phyloP scores from a whole-genome alignment of 306 rosid genomes.

The Lithocarpus polystachyus region DNA sequence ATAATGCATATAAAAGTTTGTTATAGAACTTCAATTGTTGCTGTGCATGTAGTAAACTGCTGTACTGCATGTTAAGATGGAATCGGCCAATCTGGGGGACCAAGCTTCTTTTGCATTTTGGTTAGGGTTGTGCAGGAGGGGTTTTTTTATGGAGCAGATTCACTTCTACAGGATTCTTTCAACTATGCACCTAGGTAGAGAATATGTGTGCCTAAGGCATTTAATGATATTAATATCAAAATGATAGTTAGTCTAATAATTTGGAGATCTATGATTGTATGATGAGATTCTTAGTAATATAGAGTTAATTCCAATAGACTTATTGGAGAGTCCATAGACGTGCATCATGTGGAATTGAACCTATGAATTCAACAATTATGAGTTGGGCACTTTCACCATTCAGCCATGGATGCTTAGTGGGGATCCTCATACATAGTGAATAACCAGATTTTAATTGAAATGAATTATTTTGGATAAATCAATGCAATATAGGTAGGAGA shows the following conservation, averaged over 20 bases:
- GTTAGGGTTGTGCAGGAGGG: background rate
- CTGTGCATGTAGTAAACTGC: background rate
- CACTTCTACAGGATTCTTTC: background rate
- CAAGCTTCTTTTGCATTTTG: background rate
- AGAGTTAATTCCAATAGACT: no score
- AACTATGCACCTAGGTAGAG: background rate
- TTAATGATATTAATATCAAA: background rate
- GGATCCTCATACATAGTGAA: background rate
- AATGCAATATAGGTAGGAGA: background rate
- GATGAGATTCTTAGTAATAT: background rate
- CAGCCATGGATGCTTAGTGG: background rate
- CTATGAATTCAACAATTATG: background rate
- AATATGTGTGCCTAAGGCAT: background rate
- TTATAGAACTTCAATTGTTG: background rate
- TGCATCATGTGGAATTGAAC: background rate
- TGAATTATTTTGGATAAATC: background rate
- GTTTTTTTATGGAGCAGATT: background rate
- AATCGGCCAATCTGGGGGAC: background rate
- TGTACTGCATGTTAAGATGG: background rate
- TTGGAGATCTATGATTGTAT: background rate
- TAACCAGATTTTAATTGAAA: background rate
- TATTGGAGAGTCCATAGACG: background rate
- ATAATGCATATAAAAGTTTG: background rate
- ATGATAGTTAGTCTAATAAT: background rate
- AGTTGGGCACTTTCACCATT: background rate